These are phyloP conservation scores for Torrubiellomyces zombiae DNA, from an alignment of 2,329 filamentous ascomycete genomes.

Conservation along the genomic window DNA sequence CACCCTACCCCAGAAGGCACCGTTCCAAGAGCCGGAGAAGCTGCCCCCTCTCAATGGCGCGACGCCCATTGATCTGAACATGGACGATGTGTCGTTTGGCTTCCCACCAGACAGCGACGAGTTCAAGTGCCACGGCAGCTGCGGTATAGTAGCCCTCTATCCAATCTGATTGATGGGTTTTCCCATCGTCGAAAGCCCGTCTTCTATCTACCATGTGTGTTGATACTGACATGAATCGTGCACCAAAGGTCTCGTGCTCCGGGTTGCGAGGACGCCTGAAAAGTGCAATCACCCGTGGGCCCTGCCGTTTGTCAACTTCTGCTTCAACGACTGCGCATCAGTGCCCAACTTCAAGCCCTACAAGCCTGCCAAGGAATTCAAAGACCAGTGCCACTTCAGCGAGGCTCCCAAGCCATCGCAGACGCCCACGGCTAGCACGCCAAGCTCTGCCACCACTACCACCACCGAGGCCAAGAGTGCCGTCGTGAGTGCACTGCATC, in stretches of 20 bases:
- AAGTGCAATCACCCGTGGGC: constrained; percentile 1
- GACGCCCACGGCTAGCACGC: not conserved
- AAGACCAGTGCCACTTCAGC: constrained; percentile 1
- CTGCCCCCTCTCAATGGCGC: not conserved
- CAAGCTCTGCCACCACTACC: not conserved
- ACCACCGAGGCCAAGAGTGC: not conserved
- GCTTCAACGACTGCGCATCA: not conserved
- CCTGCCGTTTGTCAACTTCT: constrained; percentile 1
- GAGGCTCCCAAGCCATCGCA: not conserved
- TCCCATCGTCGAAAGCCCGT: no score
- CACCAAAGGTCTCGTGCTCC: constrained; percentile 1
- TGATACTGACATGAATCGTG: not conserved
- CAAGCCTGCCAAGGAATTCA: not conserved
- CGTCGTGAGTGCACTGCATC: no score
- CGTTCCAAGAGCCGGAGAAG: not conserved
- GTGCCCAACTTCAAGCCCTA: not conserved
- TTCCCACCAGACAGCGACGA: constrained; percentile 1
- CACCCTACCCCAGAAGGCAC: not conserved
- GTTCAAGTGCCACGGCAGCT: constrained; percentile 2
- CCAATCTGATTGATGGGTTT: not conserved
- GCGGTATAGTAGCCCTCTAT: not conserved
- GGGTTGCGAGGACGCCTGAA: not conserved
- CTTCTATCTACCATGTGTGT: not conserved
- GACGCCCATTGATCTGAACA: constrained; percentile 1
- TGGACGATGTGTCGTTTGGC: not conserved